Percentiles rank a stretch among this genome's conserved stretches.
These are phyloP conservation scores for Trichosanthes truncata DNA, from an alignment of 306 rosid genomes.

Conservation along the genomic window DNA sequence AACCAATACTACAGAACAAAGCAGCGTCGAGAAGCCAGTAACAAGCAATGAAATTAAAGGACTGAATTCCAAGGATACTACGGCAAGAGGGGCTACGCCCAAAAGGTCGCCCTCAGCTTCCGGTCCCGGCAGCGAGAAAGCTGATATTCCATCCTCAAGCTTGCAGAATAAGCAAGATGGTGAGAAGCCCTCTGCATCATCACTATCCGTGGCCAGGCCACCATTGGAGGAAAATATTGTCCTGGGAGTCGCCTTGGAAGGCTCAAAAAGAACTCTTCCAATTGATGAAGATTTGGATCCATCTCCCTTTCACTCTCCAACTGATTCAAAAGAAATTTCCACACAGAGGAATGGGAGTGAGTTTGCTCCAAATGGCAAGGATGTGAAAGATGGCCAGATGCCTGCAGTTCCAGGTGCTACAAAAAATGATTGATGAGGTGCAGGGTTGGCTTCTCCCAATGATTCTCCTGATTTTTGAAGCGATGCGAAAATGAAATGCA, in stretches of 20 bases:
- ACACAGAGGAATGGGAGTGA: slow-evolving; percentile 36
- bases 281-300: slow-evolving; percentile 57
- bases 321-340: slow-evolving; percentile 55
- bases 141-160: slow-evolving; percentile 24
- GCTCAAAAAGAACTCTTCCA: slow-evolving; percentile 89
- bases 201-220: slow-evolving; percentile 29
- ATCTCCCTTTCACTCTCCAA: slow-evolving; percentile 11
- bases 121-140: slow-evolving; percentile 29
- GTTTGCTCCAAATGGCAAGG: slow-evolving; percentile 30
- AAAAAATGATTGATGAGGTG: slow-evolving; percentile 25
- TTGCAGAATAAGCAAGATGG: slow-evolving; percentile 49
- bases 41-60: slow-evolving; percentile 34
- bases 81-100: slow-evolving; percentile 15
- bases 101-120: slow-evolving; percentile 23
- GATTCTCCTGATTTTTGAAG: slow-evolving; percentile 12
- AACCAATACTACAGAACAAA: slow-evolving; percentile 31
- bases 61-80: slow-evolving; percentile 26
- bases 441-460: neutral
- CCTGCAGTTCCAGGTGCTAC: slow-evolving; percentile 31
- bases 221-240: slow-evolving; percentile 78
- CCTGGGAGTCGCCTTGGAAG: slow-evolving; percentile 94
- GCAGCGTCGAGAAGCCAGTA: slow-evolving; percentile 29
- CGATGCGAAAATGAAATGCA: slow-evolving; percentile 23
- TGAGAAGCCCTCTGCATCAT: slow-evolving; percentile 33
- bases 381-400: slow-evolving; percentile 44